phyloP scores from a whole-genome alignment of 164 flowering plant genomes.

The Paratinospora sagittata region DNA sequence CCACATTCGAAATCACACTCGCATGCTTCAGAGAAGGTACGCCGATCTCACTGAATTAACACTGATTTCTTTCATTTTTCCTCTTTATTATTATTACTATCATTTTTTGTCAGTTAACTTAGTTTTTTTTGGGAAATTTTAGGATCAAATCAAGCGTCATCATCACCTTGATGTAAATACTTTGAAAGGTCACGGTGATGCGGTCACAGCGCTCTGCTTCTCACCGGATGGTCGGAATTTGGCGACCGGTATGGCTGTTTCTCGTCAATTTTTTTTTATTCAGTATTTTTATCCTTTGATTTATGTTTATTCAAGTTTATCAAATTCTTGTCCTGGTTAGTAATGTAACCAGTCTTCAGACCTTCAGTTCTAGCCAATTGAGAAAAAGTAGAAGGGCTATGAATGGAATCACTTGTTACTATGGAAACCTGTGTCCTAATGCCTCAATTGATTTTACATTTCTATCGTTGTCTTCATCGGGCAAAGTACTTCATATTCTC shows the following conservation, averaged over 20 bases:
- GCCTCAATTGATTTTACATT: too few relatives aligned
- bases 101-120: neutral
- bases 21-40: constrained; percentile 66
- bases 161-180: constrained; percentile 90
- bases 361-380: neutral
- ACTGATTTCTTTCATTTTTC: neutral
- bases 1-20: constrained; percentile 52
- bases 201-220: constrained; percentile 67
- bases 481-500: too few relatives aligned
- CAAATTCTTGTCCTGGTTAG: neutral
- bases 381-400: neutral
- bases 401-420: neutral
- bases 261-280: neutral
- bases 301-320: neutral
- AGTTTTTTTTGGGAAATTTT: neutral
- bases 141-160: constrained; percentile 77
- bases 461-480: too few relatives aligned
- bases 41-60: neutral
- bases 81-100: neutral
- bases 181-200: constrained; percentile 88
- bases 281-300: neutral
- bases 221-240: constrained; percentile 67
- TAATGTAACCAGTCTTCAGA: neutral
- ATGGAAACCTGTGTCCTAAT: too few relatives aligned
- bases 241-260: constrained; percentile 60